Conservation (phyloP, 2,329 filamentous ascomycete genomes). For the Falciphora oryzae region DNA sequence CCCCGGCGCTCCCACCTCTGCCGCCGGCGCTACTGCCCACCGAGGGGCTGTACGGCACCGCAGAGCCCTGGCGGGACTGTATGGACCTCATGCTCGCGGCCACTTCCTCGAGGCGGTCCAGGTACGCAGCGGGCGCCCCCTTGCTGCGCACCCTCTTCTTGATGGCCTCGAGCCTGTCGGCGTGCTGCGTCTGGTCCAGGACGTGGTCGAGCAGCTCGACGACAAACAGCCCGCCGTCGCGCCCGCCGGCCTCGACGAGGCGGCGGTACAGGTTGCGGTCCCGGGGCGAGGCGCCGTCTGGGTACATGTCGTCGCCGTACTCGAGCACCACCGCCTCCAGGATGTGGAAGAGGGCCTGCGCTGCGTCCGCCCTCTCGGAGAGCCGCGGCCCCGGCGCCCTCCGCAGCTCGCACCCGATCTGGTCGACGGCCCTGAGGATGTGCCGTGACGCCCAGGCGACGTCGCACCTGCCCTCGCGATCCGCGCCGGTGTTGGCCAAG, state of each 20-base stretch:
- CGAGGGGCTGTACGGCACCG: background rate
- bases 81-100: background rate
- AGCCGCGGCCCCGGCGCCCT: conserved; percentile 23
- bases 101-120: conserved; percentile 2
- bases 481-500: background rate
- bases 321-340: conserved; percentile 36
- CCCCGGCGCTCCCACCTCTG: background rate
- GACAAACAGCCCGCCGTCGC: conserved; percentile 33
- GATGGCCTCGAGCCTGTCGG: conserved; percentile 31
- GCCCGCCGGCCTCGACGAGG: conserved; percentile 34
- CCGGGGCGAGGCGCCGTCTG: conserved; percentile 18
- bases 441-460: conserved; percentile 46
- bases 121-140: conserved; percentile 3
- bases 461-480: conserved; percentile 29
- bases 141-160: conserved; percentile 9
- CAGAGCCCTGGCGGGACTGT: background rate
- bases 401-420: conserved; percentile 38
- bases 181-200: conserved; percentile 38
- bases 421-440: conserved; percentile 34
- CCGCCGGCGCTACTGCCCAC: background rate
- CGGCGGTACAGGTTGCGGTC: conserved; percentile 42
- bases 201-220: conserved; percentile 37
- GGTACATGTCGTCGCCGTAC: conserved; percentile 33
- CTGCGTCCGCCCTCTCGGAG: conserved; percentile 38
- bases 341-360: conserved; percentile 41